Percentiles rank a stretch among this genome's conserved stretches.
phyloP scores from a whole-genome alignment of 441 rosid species.

The Euphorbia celastroides region DNA sequence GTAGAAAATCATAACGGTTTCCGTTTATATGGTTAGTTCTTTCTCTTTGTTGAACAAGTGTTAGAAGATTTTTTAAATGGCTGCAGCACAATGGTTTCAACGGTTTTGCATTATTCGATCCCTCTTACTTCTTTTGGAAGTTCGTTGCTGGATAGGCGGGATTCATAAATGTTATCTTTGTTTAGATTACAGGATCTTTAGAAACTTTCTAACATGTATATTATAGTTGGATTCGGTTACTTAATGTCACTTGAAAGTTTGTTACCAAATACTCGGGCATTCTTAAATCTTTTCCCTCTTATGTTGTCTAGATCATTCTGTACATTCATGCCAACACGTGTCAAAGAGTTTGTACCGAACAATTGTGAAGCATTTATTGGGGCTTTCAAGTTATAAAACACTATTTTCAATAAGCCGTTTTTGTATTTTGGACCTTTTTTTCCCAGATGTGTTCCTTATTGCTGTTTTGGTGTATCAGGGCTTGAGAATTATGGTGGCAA shows the following conservation, averaged over 20 bases:
- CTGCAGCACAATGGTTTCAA: neutral
- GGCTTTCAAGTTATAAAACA: neutral
- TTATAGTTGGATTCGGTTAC: neutral
- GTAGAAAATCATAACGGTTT: neutral
- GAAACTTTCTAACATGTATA: no score
- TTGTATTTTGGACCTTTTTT: neutral
- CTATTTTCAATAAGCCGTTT: neutral
- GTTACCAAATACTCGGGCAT: neutral
- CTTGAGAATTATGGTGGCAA: neutral
- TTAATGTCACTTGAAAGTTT: neutral
- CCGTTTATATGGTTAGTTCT: neutral
- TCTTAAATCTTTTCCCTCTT: neutral
- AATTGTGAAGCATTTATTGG: slow-evolving; percentile 11
- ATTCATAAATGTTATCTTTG: neutral
- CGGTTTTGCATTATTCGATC: slow-evolving; percentile 1
- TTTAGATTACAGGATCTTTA: no score
- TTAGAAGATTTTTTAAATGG: slow-evolving; percentile 14
- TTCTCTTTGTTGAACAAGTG: slow-evolving; percentile 5
- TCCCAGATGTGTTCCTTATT: slow-evolving; percentile 10
- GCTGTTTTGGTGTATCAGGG: slow-evolving; percentile 13
- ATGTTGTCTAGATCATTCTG: slow-evolving; percentile 1
- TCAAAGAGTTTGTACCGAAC: slow-evolving; percentile 8
- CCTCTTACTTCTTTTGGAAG: slow-evolving; percentile 20
- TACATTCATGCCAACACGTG: slow-evolving; percentile 7
- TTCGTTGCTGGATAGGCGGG: slow-evolving; percentile 8